Conservation (phyloP, 2,329 filamentous ascomycete genomes). For the Monilinia laxa region DNA sequence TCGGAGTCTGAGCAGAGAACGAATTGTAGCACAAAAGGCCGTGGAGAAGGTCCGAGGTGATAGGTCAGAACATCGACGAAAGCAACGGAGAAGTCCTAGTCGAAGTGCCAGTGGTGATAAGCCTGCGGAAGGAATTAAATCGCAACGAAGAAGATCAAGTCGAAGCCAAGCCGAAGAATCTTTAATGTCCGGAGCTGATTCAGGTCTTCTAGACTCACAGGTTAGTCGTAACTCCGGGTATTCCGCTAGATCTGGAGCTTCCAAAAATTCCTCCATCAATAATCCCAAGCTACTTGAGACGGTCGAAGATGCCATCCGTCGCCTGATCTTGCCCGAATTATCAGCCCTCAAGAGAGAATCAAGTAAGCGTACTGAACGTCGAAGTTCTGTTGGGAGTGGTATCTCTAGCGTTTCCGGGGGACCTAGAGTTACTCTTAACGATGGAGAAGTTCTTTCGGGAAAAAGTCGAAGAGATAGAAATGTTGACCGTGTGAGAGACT, state of each 20-base stretch:
- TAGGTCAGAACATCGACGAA: constrained; percentile 47
- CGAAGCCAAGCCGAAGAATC: constrained; percentile 53
- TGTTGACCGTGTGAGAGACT: constrained; percentile 43
- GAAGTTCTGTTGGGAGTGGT: constrained; percentile 43
- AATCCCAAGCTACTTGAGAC: constrained; percentile 71
- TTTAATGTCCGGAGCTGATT: constrained; percentile 49
- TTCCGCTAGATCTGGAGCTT: constrained; percentile 57
- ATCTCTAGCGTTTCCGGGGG: constrained; percentile 54
- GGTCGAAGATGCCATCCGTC: constrained; percentile 72
- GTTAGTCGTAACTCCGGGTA: constrained; percentile 56
- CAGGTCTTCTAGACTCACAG: constrained; percentile 54
- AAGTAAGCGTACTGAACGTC: constrained; percentile 61
- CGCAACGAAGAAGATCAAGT: constrained; percentile 49
- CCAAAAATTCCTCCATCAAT: constrained; percentile 61
- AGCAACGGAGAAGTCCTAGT: constrained; percentile 45
- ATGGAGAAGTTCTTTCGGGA: constrained; percentile 56
- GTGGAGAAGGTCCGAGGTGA: constrained; percentile 63
- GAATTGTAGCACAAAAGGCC: constrained; percentile 63
- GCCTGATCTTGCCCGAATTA: constrained; percentile 79
- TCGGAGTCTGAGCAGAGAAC: constrained; percentile 64
- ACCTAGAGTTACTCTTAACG: constrained; percentile 60
- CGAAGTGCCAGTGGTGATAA: constrained; percentile 49
- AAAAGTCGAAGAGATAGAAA: constrained; percentile 52
- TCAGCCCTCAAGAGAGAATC: constrained; percentile 89
- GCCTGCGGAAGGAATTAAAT: constrained; percentile 46